phyloP scores from a whole-genome alignment of 331 rosid species.

The Acacia concinna region DNA sequence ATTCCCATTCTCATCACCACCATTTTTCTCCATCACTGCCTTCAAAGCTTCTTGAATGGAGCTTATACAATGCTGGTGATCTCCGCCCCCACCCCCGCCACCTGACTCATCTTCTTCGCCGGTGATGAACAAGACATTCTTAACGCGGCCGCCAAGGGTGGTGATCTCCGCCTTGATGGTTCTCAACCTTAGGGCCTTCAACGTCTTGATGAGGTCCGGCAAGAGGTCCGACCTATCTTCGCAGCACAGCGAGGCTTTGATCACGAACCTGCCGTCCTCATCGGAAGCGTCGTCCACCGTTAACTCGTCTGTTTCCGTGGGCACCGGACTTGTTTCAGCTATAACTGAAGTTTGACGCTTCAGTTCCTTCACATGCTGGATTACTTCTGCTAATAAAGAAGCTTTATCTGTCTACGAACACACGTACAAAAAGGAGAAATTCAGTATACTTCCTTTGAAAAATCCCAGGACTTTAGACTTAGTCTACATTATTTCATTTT shows the following conservation, averaged over 20 bases:
- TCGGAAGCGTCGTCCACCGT: conserved; percentile 64
- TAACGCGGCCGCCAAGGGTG: conserved; percentile 77
- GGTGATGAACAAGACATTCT: conserved; percentile 72
- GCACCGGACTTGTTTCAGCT: conserved; percentile 79
- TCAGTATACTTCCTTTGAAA: not conserved
- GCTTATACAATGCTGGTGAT: conserved; percentile 50
- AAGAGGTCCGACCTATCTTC: conserved; percentile 85
- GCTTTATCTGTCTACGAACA: conserved; percentile 82
- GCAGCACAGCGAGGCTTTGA: conserved; percentile 84
- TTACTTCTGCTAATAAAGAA: conserved; percentile 82
- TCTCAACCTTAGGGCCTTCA: conserved; percentile 60
- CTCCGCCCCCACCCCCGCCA: not conserved
- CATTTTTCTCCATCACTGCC: conserved; percentile 72
- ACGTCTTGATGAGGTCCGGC: conserved; percentile 76
- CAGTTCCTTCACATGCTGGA: conserved; percentile 86
- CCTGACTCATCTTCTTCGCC: conserved; percentile 52
- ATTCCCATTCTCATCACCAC: conserved; percentile 61
- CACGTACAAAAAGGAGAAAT: not conserved
- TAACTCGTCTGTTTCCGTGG: conserved; percentile 73
- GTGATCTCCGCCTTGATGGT: conserved; percentile 89
- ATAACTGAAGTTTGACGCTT: conserved; percentile 76
- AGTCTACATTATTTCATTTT: not conserved
- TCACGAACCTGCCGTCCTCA: conserved; percentile 69
- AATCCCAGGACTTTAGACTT: not conserved
- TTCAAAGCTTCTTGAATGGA: conserved; percentile 84